Base-by-base conservation (phyloP, 2,329 filamentous ascomycete species). In the Penicillium crustosum region DNA sequence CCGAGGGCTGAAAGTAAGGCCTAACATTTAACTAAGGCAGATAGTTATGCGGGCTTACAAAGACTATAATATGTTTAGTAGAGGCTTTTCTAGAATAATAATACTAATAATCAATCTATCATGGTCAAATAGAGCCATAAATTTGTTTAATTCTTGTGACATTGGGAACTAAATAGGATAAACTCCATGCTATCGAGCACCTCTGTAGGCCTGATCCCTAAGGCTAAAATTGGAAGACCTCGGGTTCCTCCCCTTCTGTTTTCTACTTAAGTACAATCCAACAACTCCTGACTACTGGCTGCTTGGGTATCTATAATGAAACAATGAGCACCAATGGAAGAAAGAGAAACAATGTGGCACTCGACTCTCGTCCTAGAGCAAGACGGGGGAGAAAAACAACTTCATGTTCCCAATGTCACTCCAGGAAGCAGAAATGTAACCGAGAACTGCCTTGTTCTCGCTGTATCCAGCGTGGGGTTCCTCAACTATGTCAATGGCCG, bases 341-440 rank as follows among this genome's bases (percentile, higher is more conserved):
- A n/a, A 51, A 50, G 29, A 42, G 38, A 31, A 43, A 8, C 4
- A 43, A 17, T 8, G n/a, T 35, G 29, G 38, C 31, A n/a, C 19
- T 52, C 17, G 48, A 59, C 6, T 25, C 50, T 33, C 36, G 31
- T 13, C 41, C 43, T 31, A 49, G 47, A 54, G 42, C 17, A 35
- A 56, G 33, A 31, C 58, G 60, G 33, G 60, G 60, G 13, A 59
- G 58, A 35, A 61, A 58, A 52, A 53, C 58, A 39, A 62, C 49
- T 9, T 58, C 60, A 6, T 61, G 60, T 23, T 54, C 55, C 17
- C 58, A 61, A 45, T 62, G 58, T 29, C 58, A 62, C 23, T 23
- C 45, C n/a, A 54, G 60, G 27, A 62, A 61, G 44, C 60, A 62
- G 49, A 62, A 53, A 58, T 61, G 55, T 35, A 49, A 58, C 29